Evolutionary conservation across 2,329 filamentous ascomycete genomes (phyloP), one percentile per base, ranked within the genome.

Genomic region (Fusarium pininemorale): DNA sequence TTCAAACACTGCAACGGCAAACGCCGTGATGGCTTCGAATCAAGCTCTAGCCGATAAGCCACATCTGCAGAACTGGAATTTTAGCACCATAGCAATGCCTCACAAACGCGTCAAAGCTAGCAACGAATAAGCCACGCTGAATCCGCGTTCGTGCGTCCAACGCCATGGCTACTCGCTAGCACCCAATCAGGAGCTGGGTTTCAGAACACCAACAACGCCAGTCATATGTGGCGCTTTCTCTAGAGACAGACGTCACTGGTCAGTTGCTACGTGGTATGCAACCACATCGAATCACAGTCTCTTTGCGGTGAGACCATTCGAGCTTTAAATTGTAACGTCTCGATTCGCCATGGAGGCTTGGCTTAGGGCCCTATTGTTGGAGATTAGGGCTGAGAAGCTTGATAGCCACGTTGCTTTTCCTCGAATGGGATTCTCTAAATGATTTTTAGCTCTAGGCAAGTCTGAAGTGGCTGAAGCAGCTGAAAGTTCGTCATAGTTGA

Each of bases 151-250:
- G 41, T 30, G 20, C 28, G 16, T 9, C 14, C 35, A 7, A 70
- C 18, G 66, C 59, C 66, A 39, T 35, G 35, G 10, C 41, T 53
- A 22, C 4, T 6, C 3, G 10, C 22, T 45, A 30, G 44, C 22
- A 47, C 16, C 66, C 67, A 70, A 65, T 54, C 15, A 54, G 47
- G 14, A 7, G 15, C 22, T 28, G 26, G 32, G 16, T 10, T 24
- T 1, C 2, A 28, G 18, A 35, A 47, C 7, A 35, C 41, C 45
- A 42, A 28, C 8, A 11, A 30, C 53, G 66, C 66, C 45, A 65
- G 66, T 69, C 26, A 65, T 53, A 42, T 24, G 58, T 65, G 66
- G 67, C 66, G 59, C 11, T 38, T 24, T 22, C 30, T 63, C n/a
- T 20, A 44, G 30, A n/a, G 47, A 35, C 16, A 35, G 24, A 66